Percentiles rank a stretch among this genome's conserved stretches.
phyloP scores from a whole-genome alignment of 768 basidiomycete species.

The Boletus subcaerulescens region DNA sequence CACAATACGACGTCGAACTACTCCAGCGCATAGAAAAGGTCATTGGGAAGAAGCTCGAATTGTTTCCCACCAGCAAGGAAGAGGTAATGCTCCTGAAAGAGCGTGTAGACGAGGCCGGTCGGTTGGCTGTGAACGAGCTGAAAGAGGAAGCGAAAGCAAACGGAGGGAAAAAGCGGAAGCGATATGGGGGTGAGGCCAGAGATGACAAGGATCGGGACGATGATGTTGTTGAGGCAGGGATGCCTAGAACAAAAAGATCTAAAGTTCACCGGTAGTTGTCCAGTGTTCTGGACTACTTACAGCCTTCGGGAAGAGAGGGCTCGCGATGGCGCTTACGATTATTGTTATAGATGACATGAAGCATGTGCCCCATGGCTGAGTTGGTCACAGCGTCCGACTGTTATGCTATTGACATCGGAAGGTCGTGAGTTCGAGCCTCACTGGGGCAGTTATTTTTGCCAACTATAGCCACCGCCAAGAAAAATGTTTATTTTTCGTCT shows the following conservation, averaged over 20 bases:
- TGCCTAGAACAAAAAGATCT: slow-evolving; percentile 62
- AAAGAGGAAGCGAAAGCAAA: slow-evolving; percentile 65
- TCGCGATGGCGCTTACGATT: no score
- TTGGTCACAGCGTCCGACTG: slow-evolving; percentile 79
- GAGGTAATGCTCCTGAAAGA: slow-evolving; percentile 86
- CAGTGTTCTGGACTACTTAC: no score
- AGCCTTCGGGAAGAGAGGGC: no score
- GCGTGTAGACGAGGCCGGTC: slow-evolving; percentile 82
- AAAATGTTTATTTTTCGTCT: not conserved
- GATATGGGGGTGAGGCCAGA: slow-evolving; percentile 44
- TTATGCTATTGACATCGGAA: slow-evolving; percentile 51
- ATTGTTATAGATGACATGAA: not conserved
- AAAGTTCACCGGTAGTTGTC: slow-evolving; percentile 42
- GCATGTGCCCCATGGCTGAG: slow-evolving; percentile 67
- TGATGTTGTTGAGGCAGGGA: slow-evolving; percentile 86
- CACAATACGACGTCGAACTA: slow-evolving; percentile 97
- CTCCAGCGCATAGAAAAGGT: slow-evolving; percentile 93
- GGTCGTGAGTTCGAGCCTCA: slow-evolving; percentile 70
- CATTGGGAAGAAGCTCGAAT: slow-evolving; percentile 87
- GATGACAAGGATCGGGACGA: slow-evolving; percentile 92
- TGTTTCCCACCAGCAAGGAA: slow-evolving; percentile 84
- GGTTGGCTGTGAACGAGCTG: slow-evolving; percentile 75
- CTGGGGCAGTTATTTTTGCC: slow-evolving; percentile 42
- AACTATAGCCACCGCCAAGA: not conserved
- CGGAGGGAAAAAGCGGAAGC: slow-evolving; percentile 49